Evolutionary conservation across 139 green algal species (phyloP).

Genomic region (Chlorella sorokiniana): DNA sequence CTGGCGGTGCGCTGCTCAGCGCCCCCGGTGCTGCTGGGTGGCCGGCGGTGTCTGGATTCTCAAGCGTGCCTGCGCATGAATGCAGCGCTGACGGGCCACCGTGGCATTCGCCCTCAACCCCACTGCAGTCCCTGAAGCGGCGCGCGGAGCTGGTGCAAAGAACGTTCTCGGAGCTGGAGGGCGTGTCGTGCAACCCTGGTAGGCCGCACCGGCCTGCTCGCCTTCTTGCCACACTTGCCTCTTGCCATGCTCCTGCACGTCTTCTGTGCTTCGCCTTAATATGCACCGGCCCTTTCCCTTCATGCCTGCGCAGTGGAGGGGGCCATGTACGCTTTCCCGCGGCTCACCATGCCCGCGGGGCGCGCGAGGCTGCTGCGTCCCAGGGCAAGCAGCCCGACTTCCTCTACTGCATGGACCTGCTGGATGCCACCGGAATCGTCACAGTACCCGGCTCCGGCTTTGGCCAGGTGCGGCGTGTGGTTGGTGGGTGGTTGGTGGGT

Average conservation of each 20-base stretch:
- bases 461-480: slow-evolving; percentile 18
- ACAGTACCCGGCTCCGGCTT: slow-evolving; percentile 78
- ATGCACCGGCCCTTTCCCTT: not conserved
- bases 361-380: slow-evolving; percentile 41
- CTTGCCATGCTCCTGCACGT: not conserved
- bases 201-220: not conserved
- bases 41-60: not conserved
- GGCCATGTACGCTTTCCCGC: slow-evolving; percentile 70
- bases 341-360: slow-evolving; percentile 59
- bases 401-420: slow-evolving; percentile 88
- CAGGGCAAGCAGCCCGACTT: slow-evolving; percentile 84
- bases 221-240: not conserved
- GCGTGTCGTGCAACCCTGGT: slow-evolving; percentile 79
- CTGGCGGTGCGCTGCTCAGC: slow-evolving; percentile 11
- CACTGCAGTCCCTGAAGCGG: slow-evolving; percentile 77
- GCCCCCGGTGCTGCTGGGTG: not conserved
- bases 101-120: not conserved
- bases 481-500: too few species aligned
- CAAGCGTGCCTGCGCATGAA: not conserved
- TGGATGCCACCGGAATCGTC: slow-evolving; percentile 89
- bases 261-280: not conserved
- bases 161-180: slow-evolving; percentile 85
- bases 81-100: not conserved
- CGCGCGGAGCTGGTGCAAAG: slow-evolving; percentile 77
- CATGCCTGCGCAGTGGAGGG: slow-evolving; percentile 30